These are phyloP conservation scores for Rutstroemia sp. DNA, from an alignment of 2,329 filamentous ascomycete genomes.

Conservation along the genomic window DNA sequence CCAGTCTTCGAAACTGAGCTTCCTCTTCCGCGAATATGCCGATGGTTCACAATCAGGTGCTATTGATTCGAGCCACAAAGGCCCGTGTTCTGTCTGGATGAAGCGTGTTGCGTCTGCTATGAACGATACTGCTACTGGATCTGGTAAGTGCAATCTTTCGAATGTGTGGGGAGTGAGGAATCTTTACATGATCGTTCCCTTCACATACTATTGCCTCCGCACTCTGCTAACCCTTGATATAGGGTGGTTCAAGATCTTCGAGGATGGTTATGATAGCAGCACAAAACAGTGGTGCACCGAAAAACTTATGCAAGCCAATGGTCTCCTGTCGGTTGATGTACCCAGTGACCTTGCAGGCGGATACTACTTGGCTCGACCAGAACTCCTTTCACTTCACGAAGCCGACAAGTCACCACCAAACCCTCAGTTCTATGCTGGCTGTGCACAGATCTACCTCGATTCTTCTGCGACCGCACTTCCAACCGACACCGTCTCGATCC, in stretches of 20 bases:
- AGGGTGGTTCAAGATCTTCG: conserved; percentile 70
- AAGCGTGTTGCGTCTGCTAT: conserved; percentile 57
- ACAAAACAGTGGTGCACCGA: conserved; percentile 62
- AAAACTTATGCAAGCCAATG: conserved; percentile 56
- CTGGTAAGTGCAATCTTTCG: conserved; percentile 34
- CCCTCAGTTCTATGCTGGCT: conserved; percentile 69
- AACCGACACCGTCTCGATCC: conserved; percentile 52
- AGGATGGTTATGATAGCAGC: conserved; percentile 54
- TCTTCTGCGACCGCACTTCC: conserved; percentile 42
- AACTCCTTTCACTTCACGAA: conserved; percentile 62
- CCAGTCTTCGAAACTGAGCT: conserved; percentile 29
- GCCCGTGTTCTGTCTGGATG: conserved; percentile 67
- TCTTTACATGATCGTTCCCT: too few relatives aligned
- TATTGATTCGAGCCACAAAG: conserved; percentile 56
- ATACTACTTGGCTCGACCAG: conserved; percentile 64
- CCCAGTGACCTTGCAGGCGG: conserved; percentile 55
- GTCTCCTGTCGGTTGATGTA: conserved; percentile 54
- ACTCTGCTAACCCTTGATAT: neutral
- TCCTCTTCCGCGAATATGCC: conserved; percentile 58
- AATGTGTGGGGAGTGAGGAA: neutral
- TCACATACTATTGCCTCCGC: too few relatives aligned
- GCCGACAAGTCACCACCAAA: conserved; percentile 44
- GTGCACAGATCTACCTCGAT: conserved; percentile 61
- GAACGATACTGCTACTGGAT: conserved; percentile 45
- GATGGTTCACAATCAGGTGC: conserved; percentile 45